Conservation (phyloP, 2,329 filamentous ascomycete genomes). For the Stemphylium vesicarium region DNA sequence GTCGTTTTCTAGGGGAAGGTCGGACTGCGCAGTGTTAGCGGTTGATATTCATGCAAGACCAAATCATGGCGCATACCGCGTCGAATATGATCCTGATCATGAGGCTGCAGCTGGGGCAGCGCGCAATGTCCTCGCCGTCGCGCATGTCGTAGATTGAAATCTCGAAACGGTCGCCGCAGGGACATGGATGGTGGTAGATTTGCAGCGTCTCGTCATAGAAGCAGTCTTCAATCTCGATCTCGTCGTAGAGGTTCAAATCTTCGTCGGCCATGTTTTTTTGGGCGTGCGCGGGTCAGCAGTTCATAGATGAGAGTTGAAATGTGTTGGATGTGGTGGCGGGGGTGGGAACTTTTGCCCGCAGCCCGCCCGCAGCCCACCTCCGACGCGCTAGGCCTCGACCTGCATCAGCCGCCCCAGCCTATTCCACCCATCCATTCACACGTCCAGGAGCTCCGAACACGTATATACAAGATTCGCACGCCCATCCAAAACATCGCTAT, state of each 20-base stretch:
- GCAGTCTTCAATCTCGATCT: slow-evolving; percentile 94
- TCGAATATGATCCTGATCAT: slow-evolving; percentile 98
- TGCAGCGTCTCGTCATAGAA: slow-evolving; percentile 93
- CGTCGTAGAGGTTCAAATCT: slow-evolving; percentile 80
- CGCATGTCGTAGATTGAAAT: slow-evolving; percentile 83
- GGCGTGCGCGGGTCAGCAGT: not conserved
- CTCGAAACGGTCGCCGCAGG: slow-evolving; percentile 96
- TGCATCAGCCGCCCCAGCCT: slow-evolving; percentile 2
- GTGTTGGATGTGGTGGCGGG: slow-evolving; percentile 4
- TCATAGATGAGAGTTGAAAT: slow-evolving; percentile 6
- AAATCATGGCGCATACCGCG: slow-evolving; percentile 60
- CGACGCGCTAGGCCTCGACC: slow-evolving; percentile 14
- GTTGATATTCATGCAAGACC: not conserved
- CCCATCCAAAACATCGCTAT: not conserved
- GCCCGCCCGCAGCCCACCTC: slow-evolving; percentile 14
- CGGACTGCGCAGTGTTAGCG: slow-evolving; percentile 31
- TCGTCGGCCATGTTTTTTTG: slow-evolving; percentile 41
- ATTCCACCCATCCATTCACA: slow-evolving; percentile 8
- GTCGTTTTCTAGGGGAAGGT: slow-evolving; percentile 38
- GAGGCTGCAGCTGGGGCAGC: slow-evolving; percentile 95
- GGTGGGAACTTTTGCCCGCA: slow-evolving; percentile 18
- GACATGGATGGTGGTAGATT: slow-evolving; percentile 95
- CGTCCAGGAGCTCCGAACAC: slow-evolving; percentile 9
- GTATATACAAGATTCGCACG: not conserved
- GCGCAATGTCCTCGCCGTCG: slow-evolving; percentile 92